A percentile compares a stretch with the other conserved stretches of the same genome.
phyloP scores from a whole-genome alignment of 139 green algal genomes.

The Coelastrella sp. region DNA sequence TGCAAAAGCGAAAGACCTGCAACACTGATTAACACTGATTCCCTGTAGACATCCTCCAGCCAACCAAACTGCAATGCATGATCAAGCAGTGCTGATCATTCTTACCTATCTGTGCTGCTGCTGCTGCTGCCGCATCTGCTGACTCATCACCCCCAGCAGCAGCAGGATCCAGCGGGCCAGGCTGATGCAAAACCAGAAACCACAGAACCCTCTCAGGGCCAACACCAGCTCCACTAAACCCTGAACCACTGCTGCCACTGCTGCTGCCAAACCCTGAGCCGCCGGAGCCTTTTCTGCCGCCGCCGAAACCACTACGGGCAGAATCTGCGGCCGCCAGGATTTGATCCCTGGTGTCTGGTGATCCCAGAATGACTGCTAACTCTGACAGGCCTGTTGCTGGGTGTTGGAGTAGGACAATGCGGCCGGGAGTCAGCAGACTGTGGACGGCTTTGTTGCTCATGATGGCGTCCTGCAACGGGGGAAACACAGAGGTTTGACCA shows the following conservation, averaged over 20 bases:
- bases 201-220: conserved; percentile 54
- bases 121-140: conserved; percentile 25
- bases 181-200: conserved; percentile 64
- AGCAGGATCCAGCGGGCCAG: conserved; percentile 49
- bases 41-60: no score
- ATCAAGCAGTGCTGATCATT: no score
- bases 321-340: conserved; percentile 30
- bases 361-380: conserved; percentile 70
- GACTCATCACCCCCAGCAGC: conserved; percentile 42
- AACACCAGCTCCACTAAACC: neutral
- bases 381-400: conserved; percentile 68
- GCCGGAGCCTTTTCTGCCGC: neutral
- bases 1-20: no score
- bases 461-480: conserved; percentile 62
- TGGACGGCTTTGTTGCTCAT: conserved; percentile 65
- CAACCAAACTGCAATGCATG: no score
- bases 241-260: neutral
- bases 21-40: no score
- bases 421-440: conserved; percentile 66
- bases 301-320: neutral
- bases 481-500: neutral
- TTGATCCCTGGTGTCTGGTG: conserved; percentile 21
- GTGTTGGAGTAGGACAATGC: conserved; percentile 71
- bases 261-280: neutral
- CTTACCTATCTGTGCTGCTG: conserved; percentile 39